Conservation (phyloP, 2,329 filamentous ascomycete species). For the Diatrype stigma region DNA sequence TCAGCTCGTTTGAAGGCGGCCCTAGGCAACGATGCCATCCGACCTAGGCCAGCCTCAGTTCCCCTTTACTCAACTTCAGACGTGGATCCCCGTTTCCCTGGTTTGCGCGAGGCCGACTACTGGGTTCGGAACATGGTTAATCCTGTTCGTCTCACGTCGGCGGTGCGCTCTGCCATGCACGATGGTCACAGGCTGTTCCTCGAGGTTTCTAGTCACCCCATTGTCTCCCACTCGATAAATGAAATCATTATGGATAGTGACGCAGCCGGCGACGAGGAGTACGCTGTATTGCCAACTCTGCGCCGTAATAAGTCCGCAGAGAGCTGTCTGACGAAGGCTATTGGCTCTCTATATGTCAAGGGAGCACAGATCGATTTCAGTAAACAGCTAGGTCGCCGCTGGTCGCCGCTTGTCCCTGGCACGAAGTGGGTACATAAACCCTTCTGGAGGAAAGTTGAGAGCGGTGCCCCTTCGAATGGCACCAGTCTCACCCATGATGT, state of each 20-base stretch:
- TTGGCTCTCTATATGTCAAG: slow-evolving; percentile 17
- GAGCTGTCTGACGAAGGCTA: too few species aligned
- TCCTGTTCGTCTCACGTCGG: slow-evolving; percentile 31
- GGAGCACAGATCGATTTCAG: slow-evolving; percentile 22
- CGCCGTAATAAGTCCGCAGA: slow-evolving; percentile 17
- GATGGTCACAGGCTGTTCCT: slow-evolving; percentile 36
- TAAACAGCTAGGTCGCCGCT: slow-evolving; percentile 16
- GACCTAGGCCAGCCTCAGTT: slow-evolving; percentile 18
- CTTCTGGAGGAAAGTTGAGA: slow-evolving; percentile 22
- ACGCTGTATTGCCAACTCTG: slow-evolving; percentile 28
- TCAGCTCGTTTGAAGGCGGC: slow-evolving; percentile 22
- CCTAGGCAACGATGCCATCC: slow-evolving; percentile 11
- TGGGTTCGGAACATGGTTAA: slow-evolving; percentile 37
- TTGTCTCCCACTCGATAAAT: slow-evolving; percentile 36
- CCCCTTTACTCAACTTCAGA: slow-evolving; percentile 33
- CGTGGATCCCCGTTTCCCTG: slow-evolving; percentile 17
- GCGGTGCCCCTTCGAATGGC: background rate
- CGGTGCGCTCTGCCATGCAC: slow-evolving; percentile 25
- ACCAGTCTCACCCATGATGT: slow-evolving; percentile 23
- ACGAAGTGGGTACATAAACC: slow-evolving; percentile 17
- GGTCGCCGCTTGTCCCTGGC: slow-evolving; percentile 21
- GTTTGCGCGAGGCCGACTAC: slow-evolving; percentile 26
- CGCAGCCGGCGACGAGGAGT: slow-evolving; percentile 21
- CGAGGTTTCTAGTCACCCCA: slow-evolving; percentile 38
- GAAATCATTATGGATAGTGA: slow-evolving; percentile 32